Base-by-base conservation (phyloP, 805 yeast genomes). In the Candida sonorensis region DNA sequence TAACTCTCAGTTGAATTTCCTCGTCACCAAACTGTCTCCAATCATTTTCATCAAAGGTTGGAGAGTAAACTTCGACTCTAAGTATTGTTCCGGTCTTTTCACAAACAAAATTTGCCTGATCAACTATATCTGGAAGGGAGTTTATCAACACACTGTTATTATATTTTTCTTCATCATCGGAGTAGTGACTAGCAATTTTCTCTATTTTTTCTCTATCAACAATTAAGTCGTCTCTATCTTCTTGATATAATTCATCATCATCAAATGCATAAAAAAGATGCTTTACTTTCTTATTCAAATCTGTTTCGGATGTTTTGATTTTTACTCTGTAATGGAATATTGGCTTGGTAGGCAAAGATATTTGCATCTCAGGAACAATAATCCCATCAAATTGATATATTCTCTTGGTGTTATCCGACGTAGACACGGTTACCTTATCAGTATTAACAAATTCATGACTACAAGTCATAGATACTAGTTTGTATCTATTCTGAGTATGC, bases 1-100 rank as follows among this genome's bases (percentile, higher is more conserved):
- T 51, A 40, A 72, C 75, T 43, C 94, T 63, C 6, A 56, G 49
- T 29, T 61, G 62, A 27, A 86, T 79, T 11, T 62, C 62, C 2
- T 62, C 69, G 4, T 59, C 56, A 20, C 72, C 70, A 40, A 71
- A 69, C 10, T 69, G 64, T 4, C 48, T 50, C 21, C 72, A 53
- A 30, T 79, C 81, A 1, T 61, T 65, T 1, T 43, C 40, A 5
- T 61, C 40, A 39, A 85, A 69, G 38, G 75, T 77, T 1, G 72
- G 68, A 11, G 58, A 53, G 28, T 65, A 70, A 0, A 81, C 57
- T 41, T 75, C 73, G 11, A 78, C 66, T 37, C 81, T 53, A 12
- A 81, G 29, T n/a, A 69, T 38, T 11, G 61, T 66, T 23, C 67
- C 64, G 0, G 76, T 65, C 18, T 58, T 57, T 15, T 60, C 49